Evolutionary conservation across 148 eudicot genomes (phyloP), one percentile per base, ranked within the genome.

Genomic region (Beta vulgaris): DNA sequence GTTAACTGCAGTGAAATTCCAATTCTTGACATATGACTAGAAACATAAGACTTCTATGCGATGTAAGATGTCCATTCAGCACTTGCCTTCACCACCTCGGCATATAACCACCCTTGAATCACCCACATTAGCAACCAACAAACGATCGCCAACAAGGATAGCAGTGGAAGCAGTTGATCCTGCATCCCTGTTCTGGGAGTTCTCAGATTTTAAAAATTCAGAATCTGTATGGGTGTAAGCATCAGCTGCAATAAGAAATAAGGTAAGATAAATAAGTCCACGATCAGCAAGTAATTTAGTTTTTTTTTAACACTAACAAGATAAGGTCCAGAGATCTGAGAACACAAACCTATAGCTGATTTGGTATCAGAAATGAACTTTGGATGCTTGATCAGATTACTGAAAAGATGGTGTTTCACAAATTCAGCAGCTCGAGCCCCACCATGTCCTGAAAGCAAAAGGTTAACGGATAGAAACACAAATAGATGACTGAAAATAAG

Each of bases 151-250:
- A 78, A 94, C 97, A 77, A 94, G 98, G 72, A 94, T 94, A 26
- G 98, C 98, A 59, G 98, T 94, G 40, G 98, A 94, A 82, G 98
- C 98, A 84, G 98, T 94, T 42, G 98, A 94, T 67, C 98, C 98
- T 15, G 97, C 97, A 85, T 94, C 98, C 66, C 91, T 80, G 75
- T 88, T 84, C 85, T 91, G 96, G 83, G 84, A 84, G 77, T 86
- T 90, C 63, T 94, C 98, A 32, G 97, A 92, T 63, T 94, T 94
- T 78, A 92, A 77, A 76, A 94, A 92, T 75, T 94, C 98, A 4
- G 97, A 85, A 77, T 94, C 98, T 28, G 98, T 94, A 67, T 88
- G 96, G 73, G 54, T 91, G 84, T 94, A 94, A 26, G 98, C 85
- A 72, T 94, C 98, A 88, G 96, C 97, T 93, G 91, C 81, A 81